Conservation (phyloP, 2,329 filamentous ascomycete genomes). For the Fusarium solani-melongenae region DNA sequence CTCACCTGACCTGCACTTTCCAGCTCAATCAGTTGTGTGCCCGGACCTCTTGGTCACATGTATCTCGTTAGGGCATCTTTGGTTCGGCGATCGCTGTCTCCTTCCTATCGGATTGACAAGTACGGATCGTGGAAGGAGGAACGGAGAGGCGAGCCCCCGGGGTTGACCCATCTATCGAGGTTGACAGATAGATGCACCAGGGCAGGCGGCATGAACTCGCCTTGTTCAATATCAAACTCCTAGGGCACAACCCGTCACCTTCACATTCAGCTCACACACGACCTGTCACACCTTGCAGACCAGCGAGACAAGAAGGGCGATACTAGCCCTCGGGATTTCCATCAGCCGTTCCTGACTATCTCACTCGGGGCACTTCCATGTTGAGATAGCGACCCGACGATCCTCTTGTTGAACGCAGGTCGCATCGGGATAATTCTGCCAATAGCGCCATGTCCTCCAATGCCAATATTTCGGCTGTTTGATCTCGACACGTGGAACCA, state of each 20-base stretch:
- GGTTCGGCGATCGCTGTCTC: slow-evolving; percentile 7
- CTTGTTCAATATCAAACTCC: background rate
- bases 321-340: slow-evolving; percentile 27
- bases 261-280: background rate
- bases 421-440: slow-evolving; percentile 36
- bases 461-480: slow-evolving; percentile 23
- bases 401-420: slow-evolving; percentile 32
- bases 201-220: background rate
- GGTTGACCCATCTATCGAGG: background rate
- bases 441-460: slow-evolving; percentile 28
- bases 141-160: background rate
- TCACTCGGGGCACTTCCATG: slow-evolving; percentile 22
- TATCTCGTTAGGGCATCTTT: slow-evolving; percentile 14
- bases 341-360: slow-evolving; percentile 43
- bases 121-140: slow-evolving; percentile 6
- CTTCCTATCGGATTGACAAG: background rate
- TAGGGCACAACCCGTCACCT: background rate
- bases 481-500: slow-evolving; percentile 21
- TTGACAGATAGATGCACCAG: background rate
- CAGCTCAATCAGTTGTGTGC: slow-evolving; percentile 14
- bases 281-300: background rate
- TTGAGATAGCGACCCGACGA: slow-evolving; percentile 39
- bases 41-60: slow-evolving; percentile 28
- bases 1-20: slow-evolving; percentile 35
- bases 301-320: slow-evolving; percentile 3